These are phyloP conservation scores for Candida pseudofarinosa DNA, from an alignment of 805 yeast species.

Conservation along the genomic window DNA sequence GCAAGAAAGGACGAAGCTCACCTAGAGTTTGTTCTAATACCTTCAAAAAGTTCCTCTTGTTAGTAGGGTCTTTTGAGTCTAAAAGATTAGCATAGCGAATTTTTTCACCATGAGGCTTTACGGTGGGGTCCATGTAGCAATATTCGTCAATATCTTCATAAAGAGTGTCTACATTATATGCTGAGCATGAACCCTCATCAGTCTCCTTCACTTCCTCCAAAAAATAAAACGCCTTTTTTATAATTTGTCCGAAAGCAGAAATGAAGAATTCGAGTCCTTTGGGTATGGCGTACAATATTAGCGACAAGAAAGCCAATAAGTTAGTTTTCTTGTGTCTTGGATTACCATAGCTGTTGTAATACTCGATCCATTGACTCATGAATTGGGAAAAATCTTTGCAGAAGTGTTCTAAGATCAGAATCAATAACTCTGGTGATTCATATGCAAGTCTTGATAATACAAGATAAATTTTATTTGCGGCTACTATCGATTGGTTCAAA, in stretches of 20 bases:
- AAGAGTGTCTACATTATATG: conserved; percentile 31
- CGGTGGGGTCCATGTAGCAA: conserved; percentile 36
- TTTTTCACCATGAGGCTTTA: conserved; percentile 42
- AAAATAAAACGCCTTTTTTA: conserved; percentile 38
- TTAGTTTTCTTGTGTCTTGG: conserved; percentile 72
- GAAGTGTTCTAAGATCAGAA: conserved; percentile 27
- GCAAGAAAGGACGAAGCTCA: conserved; percentile 26
- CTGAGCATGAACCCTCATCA: conserved; percentile 28
- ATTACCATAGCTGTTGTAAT: conserved; percentile 55
- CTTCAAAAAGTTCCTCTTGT: conserved; percentile 43
- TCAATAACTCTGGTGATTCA: conserved; percentile 31
- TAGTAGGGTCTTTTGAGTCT: conserved; percentile 30
- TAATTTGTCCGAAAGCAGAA: conserved; percentile 22
- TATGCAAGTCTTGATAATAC: conserved; percentile 36
- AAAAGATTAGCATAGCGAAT: conserved; percentile 30
- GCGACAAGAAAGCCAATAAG: conserved; percentile 55
- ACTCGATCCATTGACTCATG: conserved; percentile 36
- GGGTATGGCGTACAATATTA: conserved; percentile 35
- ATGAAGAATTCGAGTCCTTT: conserved; percentile 17
- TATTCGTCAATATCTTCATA: conserved; percentile 43
- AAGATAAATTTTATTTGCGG: conserved; percentile 31
- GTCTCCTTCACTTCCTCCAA: conserved; percentile 74
- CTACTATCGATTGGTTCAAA: conserved; percentile 40
- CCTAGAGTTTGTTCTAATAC: conserved; percentile 33
- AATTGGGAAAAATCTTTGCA: conserved; percentile 21